A percentile compares a stretch with the other conserved stretches of the same genome.
Conservation (phyloP, 116 monocot species). For the Trichopus zeylanicus region DNA sequence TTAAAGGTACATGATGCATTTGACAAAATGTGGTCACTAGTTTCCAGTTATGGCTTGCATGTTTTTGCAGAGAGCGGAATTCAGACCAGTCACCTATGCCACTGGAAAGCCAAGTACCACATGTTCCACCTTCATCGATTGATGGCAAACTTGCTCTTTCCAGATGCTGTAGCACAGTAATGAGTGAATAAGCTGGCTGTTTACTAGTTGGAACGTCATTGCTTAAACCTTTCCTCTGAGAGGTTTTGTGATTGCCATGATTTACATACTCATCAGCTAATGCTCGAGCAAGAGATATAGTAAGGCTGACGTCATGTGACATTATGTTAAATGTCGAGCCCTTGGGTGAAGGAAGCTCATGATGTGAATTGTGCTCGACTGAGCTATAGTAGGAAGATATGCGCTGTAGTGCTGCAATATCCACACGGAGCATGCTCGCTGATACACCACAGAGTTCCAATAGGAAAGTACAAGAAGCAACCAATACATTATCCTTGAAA, state of each 20-base stretch:
- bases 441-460: constrained; percentile 77
- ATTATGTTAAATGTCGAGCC: constrained; percentile 31
- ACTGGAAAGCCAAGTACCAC: constrained; percentile 86
- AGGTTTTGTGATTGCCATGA: constrained; percentile 20
- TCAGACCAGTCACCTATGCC: constrained; percentile 79
- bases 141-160: constrained; percentile 89
- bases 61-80: constrained; percentile 66
- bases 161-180: constrained; percentile 65
- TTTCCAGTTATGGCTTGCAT: constrained; percentile 72
- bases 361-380: constrained; percentile 19
- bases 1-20: constrained; percentile 79
- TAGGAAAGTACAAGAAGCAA: constrained; percentile 82
- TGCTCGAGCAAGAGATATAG: constrained; percentile 54
- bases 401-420: constrained; percentile 70
- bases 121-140: constrained; percentile 50
- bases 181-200: constrained; percentile 35
- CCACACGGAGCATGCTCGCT: constrained; percentile 61
- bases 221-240: constrained; percentile 26
- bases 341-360: constrained; percentile 34
- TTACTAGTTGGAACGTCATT: constrained; percentile 14
- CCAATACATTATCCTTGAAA: constrained; percentile 77
- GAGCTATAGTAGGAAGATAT: constrained; percentile 69
- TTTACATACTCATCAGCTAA: constrained; percentile 75
- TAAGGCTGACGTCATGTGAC: constrained; percentile 37
- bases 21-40: constrained; percentile 85